Evolutionary conservation across 176 grass and related monocot genomes (phyloP), one percentile per base, ranked within the genome.

Genomic region (Avena eriantha): DNA sequence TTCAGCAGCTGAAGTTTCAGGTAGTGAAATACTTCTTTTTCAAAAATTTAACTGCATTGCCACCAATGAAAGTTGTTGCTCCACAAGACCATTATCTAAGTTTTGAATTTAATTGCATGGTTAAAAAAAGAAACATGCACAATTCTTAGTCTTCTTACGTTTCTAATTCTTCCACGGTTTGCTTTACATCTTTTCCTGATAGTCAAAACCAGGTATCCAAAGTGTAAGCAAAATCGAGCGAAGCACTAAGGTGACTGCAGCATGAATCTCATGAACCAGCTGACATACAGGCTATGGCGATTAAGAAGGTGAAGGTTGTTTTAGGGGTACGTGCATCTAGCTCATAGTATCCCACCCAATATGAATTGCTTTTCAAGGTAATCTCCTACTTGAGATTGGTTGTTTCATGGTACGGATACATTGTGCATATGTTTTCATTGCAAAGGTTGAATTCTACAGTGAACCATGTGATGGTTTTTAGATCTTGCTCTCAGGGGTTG

Each of bases 1-100:
- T 95, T 86, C 84, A 98, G 75, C 80, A 98, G 81, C 84, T 98
- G 69, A 93, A 98, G 69, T 84, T 80, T 78, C 95, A 95, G 95
- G 95, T 98, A 92, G 41, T 69, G 51, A 82, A 76, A 75, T 82
- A 36, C 53, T 55, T 10, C 2, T 73, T 10, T 87, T 81, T 82
- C 23, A 22, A 33, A 24, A 12, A 5, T 26, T 10, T 43, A 50
- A 73, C 23, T 73, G 54, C 67, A 64, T 11, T 56, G 16, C 45
- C 34, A 43, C 73, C 31, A 59, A 73, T 83, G 49, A 68, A 57
- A 49, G 18, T 31, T 56, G 43, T 61, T 90, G 19, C 26, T 39
- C 50, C 48, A 21, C 19, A 21, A 43, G 15, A 19, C 16, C 65
- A 68, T 68, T 35, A 9, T 68, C 46, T 70, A 36, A 76, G 22